Conservation (phyloP, 2,329 filamentous ascomycete genomes). For the Talaromyces sp. region DNA sequence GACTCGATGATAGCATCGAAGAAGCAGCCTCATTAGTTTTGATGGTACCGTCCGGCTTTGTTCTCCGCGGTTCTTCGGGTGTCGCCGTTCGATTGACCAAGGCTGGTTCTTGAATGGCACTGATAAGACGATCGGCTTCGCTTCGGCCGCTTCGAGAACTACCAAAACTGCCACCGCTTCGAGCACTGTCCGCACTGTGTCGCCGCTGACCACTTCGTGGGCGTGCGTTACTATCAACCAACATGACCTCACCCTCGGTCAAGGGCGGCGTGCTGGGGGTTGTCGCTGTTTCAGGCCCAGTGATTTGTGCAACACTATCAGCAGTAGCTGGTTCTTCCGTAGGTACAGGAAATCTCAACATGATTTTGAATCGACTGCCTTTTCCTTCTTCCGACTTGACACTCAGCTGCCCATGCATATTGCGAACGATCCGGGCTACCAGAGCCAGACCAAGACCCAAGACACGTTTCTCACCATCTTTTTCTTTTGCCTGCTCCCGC, state of each 20-base stretch:
- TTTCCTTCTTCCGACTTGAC: constrained; percentile 79
- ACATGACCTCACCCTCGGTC: constrained; percentile 36
- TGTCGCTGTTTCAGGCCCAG: constrained; percentile 23
- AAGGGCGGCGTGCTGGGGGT: constrained; percentile 30
- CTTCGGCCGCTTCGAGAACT: constrained; percentile 36
- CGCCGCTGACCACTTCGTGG: constrained; percentile 20
- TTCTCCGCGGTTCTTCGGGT: constrained; percentile 2
- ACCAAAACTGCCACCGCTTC: constrained; percentile 31
- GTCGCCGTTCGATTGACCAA: constrained; percentile 16
- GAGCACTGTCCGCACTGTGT: constrained; percentile 27
- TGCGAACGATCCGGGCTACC: constrained; percentile 80
- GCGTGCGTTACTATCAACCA: constrained; percentile 30
- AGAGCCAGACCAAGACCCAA: constrained; percentile 81
- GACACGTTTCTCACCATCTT: constrained; percentile 42
- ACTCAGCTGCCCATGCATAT: constrained; percentile 83
- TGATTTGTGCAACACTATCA: neutral
- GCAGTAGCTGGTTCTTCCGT: constrained; percentile 27
- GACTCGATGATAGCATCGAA: neutral
- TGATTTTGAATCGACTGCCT: constrained; percentile 77
- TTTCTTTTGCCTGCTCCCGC: constrained; percentile 32
- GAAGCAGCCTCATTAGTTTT: neutral
- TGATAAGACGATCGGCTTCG: constrained; percentile 42
- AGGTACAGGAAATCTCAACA: constrained; percentile 69
- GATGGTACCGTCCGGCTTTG: neutral
- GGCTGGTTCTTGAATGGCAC: constrained; percentile 40